Evolutionary conservation across 306 rosid genomes (phyloP).

Genomic region (Gastrolobium villosum): DNA sequence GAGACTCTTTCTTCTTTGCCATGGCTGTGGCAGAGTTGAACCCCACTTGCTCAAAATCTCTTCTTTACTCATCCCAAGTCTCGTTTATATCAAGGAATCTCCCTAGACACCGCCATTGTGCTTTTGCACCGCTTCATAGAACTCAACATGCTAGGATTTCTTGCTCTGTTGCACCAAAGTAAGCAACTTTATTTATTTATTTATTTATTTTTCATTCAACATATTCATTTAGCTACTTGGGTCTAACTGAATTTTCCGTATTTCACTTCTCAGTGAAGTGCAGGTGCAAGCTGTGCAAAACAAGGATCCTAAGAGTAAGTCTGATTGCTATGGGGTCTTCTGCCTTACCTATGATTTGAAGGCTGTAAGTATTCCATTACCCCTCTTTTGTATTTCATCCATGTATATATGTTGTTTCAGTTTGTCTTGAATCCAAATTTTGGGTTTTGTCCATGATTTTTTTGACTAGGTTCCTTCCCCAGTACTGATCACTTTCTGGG

Average conservation of each 20-base stretch:
- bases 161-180: conserved; percentile 90
- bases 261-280: conserved; percentile 67
- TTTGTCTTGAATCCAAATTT: conserved; percentile 7
- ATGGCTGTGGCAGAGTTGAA: conserved; percentile 84
- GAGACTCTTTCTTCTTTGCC: conserved; percentile 52
- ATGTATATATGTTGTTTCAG: conserved; percentile 16
- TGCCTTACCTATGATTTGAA: conserved; percentile 94
- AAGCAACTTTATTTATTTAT: conserved; percentile 29
- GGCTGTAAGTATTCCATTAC: conserved; percentile 66
- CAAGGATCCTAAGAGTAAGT: conserved; percentile 63
- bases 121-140: conserved; percentile 54
- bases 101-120: conserved; percentile 44
- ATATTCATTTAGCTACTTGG: conserved; percentile 27
- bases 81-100: conserved; percentile 63
- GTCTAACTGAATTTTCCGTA: conserved; percentile 20
- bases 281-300: conserved; percentile 63
- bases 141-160: conserved; percentile 57
- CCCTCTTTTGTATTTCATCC: conserved; percentile 25
- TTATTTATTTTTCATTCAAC: not conserved
- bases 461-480: not conserved
- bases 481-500: not conserved
- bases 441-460: conserved; percentile 12
- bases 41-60: conserved; percentile 56
- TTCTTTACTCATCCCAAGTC: conserved; percentile 60
- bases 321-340: conserved; percentile 89